Base-by-base conservation (phyloP, 2,329 filamentous ascomycete genomes). In the Nigrospora sphaerica region DNA sequence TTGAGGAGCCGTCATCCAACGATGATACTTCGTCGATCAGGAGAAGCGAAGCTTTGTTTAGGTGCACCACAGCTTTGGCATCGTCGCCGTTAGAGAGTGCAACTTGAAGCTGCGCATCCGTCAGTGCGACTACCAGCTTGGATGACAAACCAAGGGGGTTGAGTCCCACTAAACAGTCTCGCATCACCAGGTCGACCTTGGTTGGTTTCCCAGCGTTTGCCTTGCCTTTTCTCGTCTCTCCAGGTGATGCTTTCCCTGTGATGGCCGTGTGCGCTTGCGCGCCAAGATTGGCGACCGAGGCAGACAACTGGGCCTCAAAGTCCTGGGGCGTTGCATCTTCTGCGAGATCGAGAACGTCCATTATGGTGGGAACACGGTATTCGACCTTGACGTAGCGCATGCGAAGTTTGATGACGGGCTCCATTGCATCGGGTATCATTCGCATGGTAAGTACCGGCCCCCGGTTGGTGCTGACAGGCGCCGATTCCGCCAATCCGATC, bases 371-470 rank as follows among this genome's bases (percentile, higher is more conserved):
- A 4, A 97, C 86, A 14, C 85, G 85, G 62, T 98, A 98, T 61
- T 98, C 95, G n/a, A 89, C 65, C 49, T 82, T 85, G 5, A 95
- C 56, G 50, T 95, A 90, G 64, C 86, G 87, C 37, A 97, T 69
- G 61, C 95, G 95, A 48, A 96, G 64, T 62, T 95, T 95, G 54
- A 96, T 73, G 7, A 88, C 83, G 0, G 95, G 92, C 52, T 97
- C 92, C 68, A 95, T 88, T 61, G 97, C 92, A 61, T 97, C 91
- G 0, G 89, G 89, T 53, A 98, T 87, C 69, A 95, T 86, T 42
- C 93, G 80, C 49, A 87, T 80, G 83, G 95, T 95, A 45, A 97
- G 63, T 52, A 91, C 88, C 1, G 79, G 68, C 3, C 60, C 46
- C 39, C 52, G 19, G 40, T 47, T 42, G 18, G 53, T 32, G 54